Evolutionary conservation across 83 land plant species (phyloP), one percentile per base, ranked within the genome.

Genomic region (Diphasiastrum complanatum): DNA sequence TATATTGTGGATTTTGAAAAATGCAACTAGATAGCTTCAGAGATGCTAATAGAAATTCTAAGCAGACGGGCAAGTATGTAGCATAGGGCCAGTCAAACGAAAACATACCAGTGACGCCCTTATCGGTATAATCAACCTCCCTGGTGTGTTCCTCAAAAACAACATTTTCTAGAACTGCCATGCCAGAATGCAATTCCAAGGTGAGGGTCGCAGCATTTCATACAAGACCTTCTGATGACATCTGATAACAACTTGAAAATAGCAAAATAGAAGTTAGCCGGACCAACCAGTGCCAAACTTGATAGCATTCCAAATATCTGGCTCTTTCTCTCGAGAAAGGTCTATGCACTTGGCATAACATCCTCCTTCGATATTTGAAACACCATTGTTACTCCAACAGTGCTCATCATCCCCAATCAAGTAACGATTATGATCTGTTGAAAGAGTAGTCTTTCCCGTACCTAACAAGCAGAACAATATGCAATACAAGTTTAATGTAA

Each of bases 401-500:
- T 67, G 70, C 66, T 67, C 70, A 45, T 67, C 70, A 47, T 67
- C 70, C 10, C 70, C 70, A 33, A 67, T 67, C 49, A 67, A 63
- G 51, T 67, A 60, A 8, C 70, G 61, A 45, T 67, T 67, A 38
- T 46, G 47, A 47, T 67, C 70, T 23, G 70, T 67, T 1, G 70
- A 67, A 14, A 67, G 63, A 11, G 70, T 67, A 23, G 70, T 67
- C 51, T 67, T 67, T 30, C 70, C 70, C 45, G 70, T 67, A 0
- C 70, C 68, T 65, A 58, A 33, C 36, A 65, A 18, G 30, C 60
- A 33, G 5, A 51, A 52, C 12, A 38, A 38, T 8, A 38, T 8
- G 12, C 43, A 38, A 38, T 8, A n/a, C n/a, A n/a, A n/a, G n/a
- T n/a, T n/a, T 23, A 22, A 48, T 6, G 38, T 20, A 34, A 24